These are phyloP conservation scores for Asterionellopsis glacialis DNA, from an alignment of 108 stramenopile genomes.

Conservation along the genomic window DNA sequence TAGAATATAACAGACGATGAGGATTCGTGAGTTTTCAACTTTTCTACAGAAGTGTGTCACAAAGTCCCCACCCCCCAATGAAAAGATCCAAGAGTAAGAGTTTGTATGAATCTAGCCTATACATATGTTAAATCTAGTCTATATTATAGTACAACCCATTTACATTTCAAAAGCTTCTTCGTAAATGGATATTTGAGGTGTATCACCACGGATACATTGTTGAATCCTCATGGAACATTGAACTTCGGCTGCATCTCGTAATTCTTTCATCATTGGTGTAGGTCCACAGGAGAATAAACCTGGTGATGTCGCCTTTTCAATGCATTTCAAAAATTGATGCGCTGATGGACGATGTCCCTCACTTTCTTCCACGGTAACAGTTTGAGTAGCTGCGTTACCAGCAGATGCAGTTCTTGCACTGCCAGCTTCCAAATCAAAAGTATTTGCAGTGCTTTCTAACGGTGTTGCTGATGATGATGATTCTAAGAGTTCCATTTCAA, in stretches of 20 bases:
- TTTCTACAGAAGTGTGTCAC: no score
- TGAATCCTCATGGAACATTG: background rate
- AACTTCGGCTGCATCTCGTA: constrained; percentile 5
- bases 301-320: background rate
- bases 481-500: constrained; percentile 1
- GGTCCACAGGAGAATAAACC: constrained; percentile 5
- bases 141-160: background rate
- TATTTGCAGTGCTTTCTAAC: background rate
- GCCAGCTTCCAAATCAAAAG: background rate
- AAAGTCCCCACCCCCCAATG: no score
- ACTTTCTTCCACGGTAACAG: background rate
- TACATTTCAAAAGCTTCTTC: constrained; percentile 7
- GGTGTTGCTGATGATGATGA: background rate
- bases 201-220: constrained; percentile 2
- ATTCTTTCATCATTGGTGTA: background rate
- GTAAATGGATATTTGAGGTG: constrained; percentile 4
- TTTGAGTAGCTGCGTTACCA: background rate
- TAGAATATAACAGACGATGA: no score
- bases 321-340: background rate
- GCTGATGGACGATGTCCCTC: background rate
- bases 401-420: no score
- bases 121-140: no score
- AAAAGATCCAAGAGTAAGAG: no score
- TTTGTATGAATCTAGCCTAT: no score
- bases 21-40: no score